Evolutionary conservation across 2,329 filamentous ascomycete genomes (phyloP), one percentile per base, ranked within the genome.

Genomic region (Neophaeococcomyces mojaviensis): DNA sequence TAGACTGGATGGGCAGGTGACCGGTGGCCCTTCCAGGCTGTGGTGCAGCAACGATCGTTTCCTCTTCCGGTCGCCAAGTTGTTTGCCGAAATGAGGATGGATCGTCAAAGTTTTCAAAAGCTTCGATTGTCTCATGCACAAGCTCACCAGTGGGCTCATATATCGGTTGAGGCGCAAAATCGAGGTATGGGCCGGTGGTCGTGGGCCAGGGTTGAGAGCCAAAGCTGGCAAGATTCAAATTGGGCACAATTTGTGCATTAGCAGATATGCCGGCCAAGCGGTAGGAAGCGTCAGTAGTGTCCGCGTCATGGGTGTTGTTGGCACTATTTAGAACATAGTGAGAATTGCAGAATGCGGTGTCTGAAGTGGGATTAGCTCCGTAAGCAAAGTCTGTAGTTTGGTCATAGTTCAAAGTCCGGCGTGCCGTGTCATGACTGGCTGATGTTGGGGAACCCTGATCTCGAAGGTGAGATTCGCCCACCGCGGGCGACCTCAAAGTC

Each of bases 101-200:
- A 41, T 35, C 39, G 39, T 55, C 52, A 38, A 55, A 52, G 12
- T 51, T 38, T 30, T 50, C 44, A 39, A 55, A 53, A 36, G 18
- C 39, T 38, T 52, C 38, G 38, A 46, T 49, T 33, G 46, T 19
- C 47, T 54, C 47, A 40, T 48, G 47, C 37, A 51, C 26, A 19
- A 55, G 47, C 44, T 51, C 50, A 12, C 48, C 54, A n/a, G 48
- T 53, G 16, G 52, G 48, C 46, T 53, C 52, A 50, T 56, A 55
- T 45, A 50, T 39, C 41, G 54, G 52, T 35, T 49, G 50, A 37
- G 46, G 44, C 39, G 50, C 49, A 33, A 52, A 49, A 39, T 52
- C 42, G 30, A 50, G 47, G 41, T 48, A 50, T 33, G 49, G 49
- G 12, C 45, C 44, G 42, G 44, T 47, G 45, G 51, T 44, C 44